A percentile compares a stretch with the other conserved stretches of the same genome.
Conservation (phyloP, 2,329 filamentous ascomycete genomes). For the Fusarium caatingaense region DNA sequence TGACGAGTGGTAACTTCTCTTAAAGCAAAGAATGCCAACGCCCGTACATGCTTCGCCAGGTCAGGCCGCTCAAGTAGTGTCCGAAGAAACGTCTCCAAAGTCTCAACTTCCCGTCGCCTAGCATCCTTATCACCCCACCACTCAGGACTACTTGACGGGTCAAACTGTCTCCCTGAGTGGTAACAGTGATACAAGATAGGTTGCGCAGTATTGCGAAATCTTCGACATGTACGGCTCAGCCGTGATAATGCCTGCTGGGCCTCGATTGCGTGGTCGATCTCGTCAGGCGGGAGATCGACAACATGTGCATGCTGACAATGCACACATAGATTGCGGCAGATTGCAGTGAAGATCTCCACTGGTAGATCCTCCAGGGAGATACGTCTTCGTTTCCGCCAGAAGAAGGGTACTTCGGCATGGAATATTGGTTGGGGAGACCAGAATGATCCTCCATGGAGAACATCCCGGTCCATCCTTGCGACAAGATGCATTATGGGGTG, state of each 20-base stretch:
- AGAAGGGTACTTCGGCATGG: conserved; percentile 16
- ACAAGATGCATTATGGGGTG: conserved; percentile 41
- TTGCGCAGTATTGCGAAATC: conserved; percentile 37
- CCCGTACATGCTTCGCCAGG: conserved; percentile 42
- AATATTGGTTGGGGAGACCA: conserved; percentile 29
- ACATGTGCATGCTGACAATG: conserved; percentile 44
- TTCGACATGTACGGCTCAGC: conserved; percentile 44
- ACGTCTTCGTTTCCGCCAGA: conserved; percentile 21
- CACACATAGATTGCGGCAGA: conserved; percentile 44
- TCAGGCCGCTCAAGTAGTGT: conserved; percentile 43
- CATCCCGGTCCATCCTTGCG: conserved; percentile 39
- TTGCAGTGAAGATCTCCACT: conserved; percentile 44
- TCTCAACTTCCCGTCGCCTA: conserved; percentile 33
- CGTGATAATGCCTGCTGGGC: conserved; percentile 45
- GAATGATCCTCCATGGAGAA: conserved; percentile 33
- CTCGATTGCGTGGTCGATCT: conserved; percentile 39
- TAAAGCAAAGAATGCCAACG: conserved; percentile 42
- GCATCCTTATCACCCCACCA: conserved; percentile 28
- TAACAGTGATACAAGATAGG: conserved; percentile 45
- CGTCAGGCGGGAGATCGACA: conserved; percentile 42
- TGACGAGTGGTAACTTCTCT: conserved; percentile 22
- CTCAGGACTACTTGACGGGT: conserved; percentile 17
- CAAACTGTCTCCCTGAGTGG: conserved; percentile 38
- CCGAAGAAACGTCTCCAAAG: conserved; percentile 39
- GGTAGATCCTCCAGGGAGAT: conserved; percentile 40